Evolutionary conservation across 495 filamentous ascomycete genomes (phyloP).

Genomic region (Penicillium desertorum): DNA sequence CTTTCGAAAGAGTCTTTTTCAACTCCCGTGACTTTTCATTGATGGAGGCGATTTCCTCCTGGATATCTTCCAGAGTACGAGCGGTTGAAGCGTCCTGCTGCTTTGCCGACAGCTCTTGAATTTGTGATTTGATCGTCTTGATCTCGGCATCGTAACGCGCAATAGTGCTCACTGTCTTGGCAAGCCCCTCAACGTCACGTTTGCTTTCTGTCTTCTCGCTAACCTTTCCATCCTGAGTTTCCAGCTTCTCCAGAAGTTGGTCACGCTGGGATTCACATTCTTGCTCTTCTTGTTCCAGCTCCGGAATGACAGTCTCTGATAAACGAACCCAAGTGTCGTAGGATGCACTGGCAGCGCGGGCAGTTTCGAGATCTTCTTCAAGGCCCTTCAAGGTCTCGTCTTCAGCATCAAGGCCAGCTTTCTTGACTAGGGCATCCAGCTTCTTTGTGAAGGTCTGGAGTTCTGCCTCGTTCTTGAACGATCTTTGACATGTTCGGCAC

Average conservation of each 20-base stretch:
- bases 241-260: slow-evolving; percentile 61
- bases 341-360: slow-evolving; percentile 59
- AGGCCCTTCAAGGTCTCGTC: slow-evolving; percentile 51
- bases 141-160: slow-evolving; percentile 70
- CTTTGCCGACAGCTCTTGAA: slow-evolving; percentile 67
- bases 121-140: slow-evolving; percentile 63
- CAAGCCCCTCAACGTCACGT: slow-evolving; percentile 71
- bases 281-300: slow-evolving; percentile 59
- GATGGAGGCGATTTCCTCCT: slow-evolving; percentile 65
- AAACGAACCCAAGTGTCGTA: slow-evolving; percentile 75
- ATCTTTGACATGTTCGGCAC: slow-evolving; percentile 69
- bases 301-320: slow-evolving; percentile 67
- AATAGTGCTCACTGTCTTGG: slow-evolving; percentile 74
- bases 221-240: slow-evolving; percentile 71
- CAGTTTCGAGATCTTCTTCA: slow-evolving; percentile 55
- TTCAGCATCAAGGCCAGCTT: slow-evolving; percentile 52
- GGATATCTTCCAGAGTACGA: slow-evolving; percentile 78
- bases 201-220: slow-evolving; percentile 62
- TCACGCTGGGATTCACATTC: slow-evolving; percentile 55
- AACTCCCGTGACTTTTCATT: slow-evolving; percentile 64
- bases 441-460: slow-evolving; percentile 59
- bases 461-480: slow-evolving; percentile 59
- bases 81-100: slow-evolving; percentile 62
- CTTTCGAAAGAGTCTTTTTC: slow-evolving; percentile 60
- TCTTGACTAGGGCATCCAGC: slow-evolving; percentile 58